phyloP scores from a whole-genome alignment of 345 rosid species.

The Gynandropsis gynandra region DNA sequence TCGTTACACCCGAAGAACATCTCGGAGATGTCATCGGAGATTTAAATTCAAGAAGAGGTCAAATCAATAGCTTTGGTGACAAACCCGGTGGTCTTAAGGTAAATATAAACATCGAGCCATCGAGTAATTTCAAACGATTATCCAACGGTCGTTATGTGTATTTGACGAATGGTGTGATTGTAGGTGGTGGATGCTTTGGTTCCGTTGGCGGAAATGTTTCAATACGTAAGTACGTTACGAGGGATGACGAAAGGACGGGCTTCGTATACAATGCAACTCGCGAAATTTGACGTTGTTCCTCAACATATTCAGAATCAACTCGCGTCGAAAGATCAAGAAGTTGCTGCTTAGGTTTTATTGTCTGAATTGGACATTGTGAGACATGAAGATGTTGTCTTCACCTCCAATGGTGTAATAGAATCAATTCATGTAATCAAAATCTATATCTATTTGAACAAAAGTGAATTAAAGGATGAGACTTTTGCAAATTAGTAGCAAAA shows the following conservation, averaged over 20 bases:
- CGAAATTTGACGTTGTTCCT: slow-evolving; percentile 87
- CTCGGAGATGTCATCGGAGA: slow-evolving; percentile 98
- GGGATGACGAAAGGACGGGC: slow-evolving; percentile 99
- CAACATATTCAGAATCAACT: slow-evolving; percentile 93
- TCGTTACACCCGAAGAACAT: slow-evolving; percentile 93
- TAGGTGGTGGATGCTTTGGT: slow-evolving; percentile 86
- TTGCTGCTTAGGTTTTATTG: slow-evolving; percentile 52
- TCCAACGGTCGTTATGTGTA: neutral
- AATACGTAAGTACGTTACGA: slow-evolving; percentile 80
- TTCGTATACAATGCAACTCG: slow-evolving; percentile 85
- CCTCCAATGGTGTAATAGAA: no score
- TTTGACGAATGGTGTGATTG: slow-evolving; percentile 11
- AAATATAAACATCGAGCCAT: slow-evolving; percentile 4
- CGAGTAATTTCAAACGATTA: no score
- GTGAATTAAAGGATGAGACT: no score
- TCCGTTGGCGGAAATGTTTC: slow-evolving; percentile 96
- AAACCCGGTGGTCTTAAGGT: slow-evolving; percentile 98
- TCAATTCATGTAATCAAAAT: no score
- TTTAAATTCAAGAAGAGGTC: slow-evolving; percentile 95
- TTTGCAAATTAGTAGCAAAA: no score
- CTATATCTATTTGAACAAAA: no score
- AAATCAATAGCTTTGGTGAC: slow-evolving; percentile 86
- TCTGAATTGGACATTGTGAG: no score
- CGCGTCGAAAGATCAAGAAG: slow-evolving; percentile 72
- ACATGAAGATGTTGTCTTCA: no score